Conservation (phyloP, 768 basidiomycete species). For the Chalciporus chontae region DNA sequence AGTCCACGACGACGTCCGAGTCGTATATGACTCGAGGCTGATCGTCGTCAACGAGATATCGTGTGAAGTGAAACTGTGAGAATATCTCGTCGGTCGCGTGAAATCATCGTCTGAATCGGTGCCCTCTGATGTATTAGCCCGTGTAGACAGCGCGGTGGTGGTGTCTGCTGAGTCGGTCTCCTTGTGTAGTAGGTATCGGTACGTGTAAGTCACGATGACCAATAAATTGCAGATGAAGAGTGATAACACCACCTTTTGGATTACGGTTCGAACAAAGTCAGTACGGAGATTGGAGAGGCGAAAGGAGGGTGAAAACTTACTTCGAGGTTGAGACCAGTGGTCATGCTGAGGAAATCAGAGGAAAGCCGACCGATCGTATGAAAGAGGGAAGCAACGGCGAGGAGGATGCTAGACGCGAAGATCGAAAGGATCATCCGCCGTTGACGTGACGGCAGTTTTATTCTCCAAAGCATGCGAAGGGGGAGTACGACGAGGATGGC, state of each 20-base stretch:
- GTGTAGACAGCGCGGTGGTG: no score
- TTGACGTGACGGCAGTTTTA: slow-evolving; percentile 11
- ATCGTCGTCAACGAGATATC: no score
- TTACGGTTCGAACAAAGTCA: not conserved
- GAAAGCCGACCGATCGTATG: slow-evolving; percentile 4
- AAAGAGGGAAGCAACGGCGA: slow-evolving; percentile 11
- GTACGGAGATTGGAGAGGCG: not conserved
- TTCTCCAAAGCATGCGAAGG: slow-evolving; percentile 13
- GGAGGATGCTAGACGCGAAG: slow-evolving; percentile 14
- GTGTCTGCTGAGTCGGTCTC: no score
- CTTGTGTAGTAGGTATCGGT: not conserved
- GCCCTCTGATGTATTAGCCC: no score
- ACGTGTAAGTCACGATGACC: slow-evolving; percentile 15
- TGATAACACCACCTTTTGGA: slow-evolving; percentile 2
- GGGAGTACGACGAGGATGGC: slow-evolving; percentile 14
- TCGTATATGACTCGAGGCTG: no score
- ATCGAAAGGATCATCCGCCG: slow-evolving; percentile 17
- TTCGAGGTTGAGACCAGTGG: slow-evolving; percentile 4
- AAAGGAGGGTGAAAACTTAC: not conserved
- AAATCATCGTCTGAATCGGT: no score
- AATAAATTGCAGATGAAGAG: slow-evolving; percentile 17
- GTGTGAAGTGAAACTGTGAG: no score
- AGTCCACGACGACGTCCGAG: no score
- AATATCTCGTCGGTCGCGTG: no score
- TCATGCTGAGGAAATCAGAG: not conserved